A percentile compares a stretch with the other conserved stretches of the same genome.
Conservation (phyloP, 768 basidiomycete genomes). For the Tubosaeta sp. region DNA sequence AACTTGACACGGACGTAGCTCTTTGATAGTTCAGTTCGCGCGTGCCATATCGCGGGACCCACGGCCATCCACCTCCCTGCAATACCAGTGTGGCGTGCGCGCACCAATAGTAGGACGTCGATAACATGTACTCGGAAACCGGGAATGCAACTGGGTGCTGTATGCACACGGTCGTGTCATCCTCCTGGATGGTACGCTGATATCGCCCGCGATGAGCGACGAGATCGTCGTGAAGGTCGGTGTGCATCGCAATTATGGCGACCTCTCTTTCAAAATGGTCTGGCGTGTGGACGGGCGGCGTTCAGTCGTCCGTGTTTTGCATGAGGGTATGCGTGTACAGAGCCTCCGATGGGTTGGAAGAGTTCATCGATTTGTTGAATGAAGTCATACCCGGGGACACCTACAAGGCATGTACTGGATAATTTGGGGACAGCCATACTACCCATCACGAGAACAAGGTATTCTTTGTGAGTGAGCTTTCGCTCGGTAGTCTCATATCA, state of each 20-base stretch:
- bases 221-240: conserved; percentile 45
- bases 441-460: neutral
- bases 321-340: conserved; percentile 39
- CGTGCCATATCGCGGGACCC: too few species aligned
- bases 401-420: conserved; percentile 17
- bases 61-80: conserved; percentile 39
- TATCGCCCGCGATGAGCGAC: conserved; percentile 47
- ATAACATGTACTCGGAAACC: conserved; percentile 54
- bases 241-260: neutral
- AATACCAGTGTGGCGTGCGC: conserved; percentile 40
- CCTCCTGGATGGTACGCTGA: conserved; percentile 17
- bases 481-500: neutral
- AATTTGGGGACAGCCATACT: neutral
- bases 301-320: conserved; percentile 37
- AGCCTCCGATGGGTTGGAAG: conserved; percentile 34
- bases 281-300: conserved; percentile 29
- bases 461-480: too few species aligned
- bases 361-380: conserved; percentile 33
- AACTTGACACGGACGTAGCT: too few species aligned
- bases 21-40: conserved; percentile 49
- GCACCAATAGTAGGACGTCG: conserved; percentile 40
- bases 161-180: neutral
- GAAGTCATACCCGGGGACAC: conserved; percentile 34
- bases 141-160: conserved; percentile 49
- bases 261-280: conserved; percentile 29